Percentiles rank a stretch among this genome's conserved stretches.
Conservation (phyloP, 1,284 basidiomycete genomes). For the Ganoderma sinense region DNA sequence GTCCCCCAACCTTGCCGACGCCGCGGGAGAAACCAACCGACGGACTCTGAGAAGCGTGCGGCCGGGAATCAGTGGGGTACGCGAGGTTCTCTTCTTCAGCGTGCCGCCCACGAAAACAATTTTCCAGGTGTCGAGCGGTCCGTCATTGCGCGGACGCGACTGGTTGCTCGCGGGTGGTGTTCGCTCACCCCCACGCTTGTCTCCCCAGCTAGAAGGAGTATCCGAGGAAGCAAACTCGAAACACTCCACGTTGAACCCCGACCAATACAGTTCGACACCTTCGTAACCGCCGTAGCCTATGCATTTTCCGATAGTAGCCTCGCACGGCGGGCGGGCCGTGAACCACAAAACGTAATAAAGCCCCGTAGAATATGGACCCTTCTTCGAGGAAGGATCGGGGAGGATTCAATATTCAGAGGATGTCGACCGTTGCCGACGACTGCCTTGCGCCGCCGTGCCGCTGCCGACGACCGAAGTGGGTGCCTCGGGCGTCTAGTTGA, state of each 20-base stretch:
- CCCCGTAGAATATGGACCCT: not conserved
- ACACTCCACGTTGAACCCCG: not conserved
- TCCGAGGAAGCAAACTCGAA: not conserved
- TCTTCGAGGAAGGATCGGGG: not conserved
- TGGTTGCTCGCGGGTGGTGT: not conserved
- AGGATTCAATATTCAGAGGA: not conserved
- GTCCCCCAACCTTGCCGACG: not conserved
- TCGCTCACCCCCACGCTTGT: not conserved
- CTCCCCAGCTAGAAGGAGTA: not conserved
- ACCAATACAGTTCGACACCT: not conserved
- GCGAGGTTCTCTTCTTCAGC: not conserved
- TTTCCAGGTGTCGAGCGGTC: not conserved
- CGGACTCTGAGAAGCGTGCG: not conserved
- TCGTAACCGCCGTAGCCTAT: not conserved
- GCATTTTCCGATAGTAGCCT: not conserved
- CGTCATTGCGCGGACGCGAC: not conserved
- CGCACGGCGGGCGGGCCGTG: not conserved
- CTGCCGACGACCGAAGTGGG: not conserved
- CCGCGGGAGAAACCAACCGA: not conserved
- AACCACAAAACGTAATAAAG: not conserved
- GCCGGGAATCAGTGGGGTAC: slow-evolving; percentile 1
- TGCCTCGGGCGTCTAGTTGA: not conserved
- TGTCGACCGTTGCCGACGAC: not conserved
- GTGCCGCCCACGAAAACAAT: not conserved
- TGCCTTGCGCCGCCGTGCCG: not conserved